These are phyloP conservation scores for Capronia epimyces DNA, from an alignment of 2,329 filamentous ascomycete genomes.

Conservation along the genomic window DNA sequence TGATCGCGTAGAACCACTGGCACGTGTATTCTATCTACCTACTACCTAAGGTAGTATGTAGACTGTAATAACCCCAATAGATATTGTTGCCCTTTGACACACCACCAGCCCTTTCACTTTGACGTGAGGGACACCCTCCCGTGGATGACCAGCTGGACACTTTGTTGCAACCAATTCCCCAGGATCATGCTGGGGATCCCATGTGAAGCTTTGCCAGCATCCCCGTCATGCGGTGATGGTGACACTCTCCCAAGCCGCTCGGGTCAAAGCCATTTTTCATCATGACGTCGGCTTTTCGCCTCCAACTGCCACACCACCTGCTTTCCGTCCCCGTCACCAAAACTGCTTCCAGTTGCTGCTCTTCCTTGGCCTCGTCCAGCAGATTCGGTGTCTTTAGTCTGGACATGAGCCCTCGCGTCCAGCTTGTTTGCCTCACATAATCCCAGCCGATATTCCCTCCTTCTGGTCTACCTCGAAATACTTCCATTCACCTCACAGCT, in stretches of 20 bases:
- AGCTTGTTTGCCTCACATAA: not conserved
- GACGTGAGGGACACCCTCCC: not conserved
- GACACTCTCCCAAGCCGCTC: not conserved
- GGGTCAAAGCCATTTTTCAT: not conserved
- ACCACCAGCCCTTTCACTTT: no score
- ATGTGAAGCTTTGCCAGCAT: not conserved
- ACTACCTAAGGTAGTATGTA: no score
- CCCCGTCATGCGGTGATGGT: not conserved
- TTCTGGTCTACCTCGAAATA: not conserved
- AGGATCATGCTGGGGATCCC: not conserved
- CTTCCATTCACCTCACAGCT: not conserved
- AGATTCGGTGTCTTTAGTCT: not conserved
- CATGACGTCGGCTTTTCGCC: not conserved
- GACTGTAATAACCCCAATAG: no score
- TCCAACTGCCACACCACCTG: not conserved
- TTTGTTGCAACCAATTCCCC: not conserved
- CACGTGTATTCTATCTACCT: no score
- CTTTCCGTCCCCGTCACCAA: not conserved
- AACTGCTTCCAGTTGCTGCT: not conserved
- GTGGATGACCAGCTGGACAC: not conserved
- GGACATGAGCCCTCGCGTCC: not conserved
- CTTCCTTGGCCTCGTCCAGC: not conserved
- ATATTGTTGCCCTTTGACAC: no score
- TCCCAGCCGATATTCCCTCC: not conserved
- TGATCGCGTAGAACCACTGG: no score